A percentile compares a stretch with the other conserved stretches of the same genome.
phyloP scores from a whole-genome alignment of 2,329 filamentous ascomycete genomes.

The Colletotrichum abscissum region DNA sequence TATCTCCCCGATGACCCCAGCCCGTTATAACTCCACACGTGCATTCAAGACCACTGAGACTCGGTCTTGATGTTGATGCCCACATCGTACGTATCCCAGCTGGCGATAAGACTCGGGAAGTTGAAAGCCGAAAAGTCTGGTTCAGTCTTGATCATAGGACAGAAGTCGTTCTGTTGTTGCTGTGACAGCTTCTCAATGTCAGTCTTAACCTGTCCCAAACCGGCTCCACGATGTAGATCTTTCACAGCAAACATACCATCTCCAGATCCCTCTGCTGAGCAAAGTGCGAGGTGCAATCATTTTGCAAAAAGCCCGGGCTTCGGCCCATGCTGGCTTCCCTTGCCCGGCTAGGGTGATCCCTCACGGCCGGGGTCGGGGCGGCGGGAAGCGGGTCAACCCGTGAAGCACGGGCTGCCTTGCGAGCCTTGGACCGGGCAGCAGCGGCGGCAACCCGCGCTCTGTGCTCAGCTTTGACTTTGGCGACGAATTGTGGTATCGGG shows the following conservation, averaged over 20 bases:
- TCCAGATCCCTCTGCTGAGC: not conserved
- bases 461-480: conserved; percentile 17
- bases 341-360: not conserved
- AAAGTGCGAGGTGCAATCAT: not conserved
- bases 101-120: not conserved
- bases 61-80: not conserved
- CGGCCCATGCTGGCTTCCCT: not conserved
- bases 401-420: not conserved
- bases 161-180: not conserved
- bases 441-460: conserved; percentile 17
- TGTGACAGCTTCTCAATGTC: not conserved
- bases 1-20: not conserved
- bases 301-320: not conserved
- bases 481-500: conserved; percentile 18
- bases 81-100: not conserved
- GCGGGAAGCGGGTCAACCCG: conserved; percentile 13
- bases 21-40: not conserved
- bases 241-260: not conserved
- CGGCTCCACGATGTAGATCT: not conserved
- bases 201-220: not conserved
- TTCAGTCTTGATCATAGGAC: not conserved
- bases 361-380: not conserved
- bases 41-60: not conserved
- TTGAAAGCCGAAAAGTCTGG: not conserved
- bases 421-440: conserved; percentile 8